These are phyloP conservation scores for Osmanthus fragrans DNA, from an alignment of 257 asterid species.

Conservation along the genomic window DNA sequence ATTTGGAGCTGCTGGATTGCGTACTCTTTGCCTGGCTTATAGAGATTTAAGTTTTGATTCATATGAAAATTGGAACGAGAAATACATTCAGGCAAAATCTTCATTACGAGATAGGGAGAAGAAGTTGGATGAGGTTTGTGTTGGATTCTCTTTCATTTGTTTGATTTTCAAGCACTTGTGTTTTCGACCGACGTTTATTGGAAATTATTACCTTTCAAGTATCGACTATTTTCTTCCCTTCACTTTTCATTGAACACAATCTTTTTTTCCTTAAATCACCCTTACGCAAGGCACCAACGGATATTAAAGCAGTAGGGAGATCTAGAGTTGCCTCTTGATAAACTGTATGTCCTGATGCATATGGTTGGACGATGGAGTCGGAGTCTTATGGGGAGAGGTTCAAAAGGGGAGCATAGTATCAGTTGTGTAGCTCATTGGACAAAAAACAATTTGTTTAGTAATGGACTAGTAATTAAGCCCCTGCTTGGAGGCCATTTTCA, in stretches of 20 bases:
- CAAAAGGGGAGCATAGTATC: not conserved
- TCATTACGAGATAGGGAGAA: conserved; percentile 95
- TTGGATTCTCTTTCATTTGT: conserved; percentile 13
- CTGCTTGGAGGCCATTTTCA: no score
- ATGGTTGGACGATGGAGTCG: not conserved
- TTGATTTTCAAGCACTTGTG: not conserved
- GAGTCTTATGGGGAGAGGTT: not conserved
- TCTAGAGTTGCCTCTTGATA: not conserved
- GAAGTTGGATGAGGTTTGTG: conserved; percentile 91
- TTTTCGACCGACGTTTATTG: not conserved
- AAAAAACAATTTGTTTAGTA: not conserved
- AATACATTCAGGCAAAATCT: conserved; percentile 94
- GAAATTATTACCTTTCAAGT: not conserved
- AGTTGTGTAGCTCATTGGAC: not conserved
- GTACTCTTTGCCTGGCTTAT: conserved; percentile 97
- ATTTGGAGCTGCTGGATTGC: conserved; percentile 97
- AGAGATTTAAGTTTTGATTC: conserved; percentile 63
- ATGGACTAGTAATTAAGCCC: not conserved
- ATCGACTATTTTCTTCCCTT: not conserved
- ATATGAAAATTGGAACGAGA: conserved; percentile 95
- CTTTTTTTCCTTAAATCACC: not conserved
- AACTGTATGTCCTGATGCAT: not conserved
- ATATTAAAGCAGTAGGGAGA: not conserved
- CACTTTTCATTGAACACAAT: not conserved
- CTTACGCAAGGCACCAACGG: not conserved